Conservation (phyloP, 192 early-diverging fungal species). For the Cetraspora pellucida region DNA sequence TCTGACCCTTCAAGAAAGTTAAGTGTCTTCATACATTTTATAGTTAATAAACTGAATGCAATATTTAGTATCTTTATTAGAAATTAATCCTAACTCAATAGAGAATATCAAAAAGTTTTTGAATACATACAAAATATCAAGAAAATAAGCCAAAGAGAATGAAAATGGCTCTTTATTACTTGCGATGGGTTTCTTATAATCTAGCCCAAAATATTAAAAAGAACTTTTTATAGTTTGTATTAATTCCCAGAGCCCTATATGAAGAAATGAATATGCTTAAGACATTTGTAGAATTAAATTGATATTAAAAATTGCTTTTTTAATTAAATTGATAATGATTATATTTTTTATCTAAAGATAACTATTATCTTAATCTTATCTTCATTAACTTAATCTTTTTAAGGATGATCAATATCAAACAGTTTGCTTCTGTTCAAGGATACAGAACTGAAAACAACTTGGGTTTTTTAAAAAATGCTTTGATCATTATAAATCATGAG, state of each 20-base stretch:
- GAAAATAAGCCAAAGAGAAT: neutral
- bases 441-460: neutral
- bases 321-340: too few species aligned
- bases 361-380: too few species aligned
- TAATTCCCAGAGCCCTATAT: neutral
- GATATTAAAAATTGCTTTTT: neutral
- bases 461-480: constrained; percentile 4
- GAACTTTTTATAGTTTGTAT: neutral
- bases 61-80: too few species aligned
- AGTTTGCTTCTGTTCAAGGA: neutral
- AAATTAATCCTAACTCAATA: constrained; percentile 12
- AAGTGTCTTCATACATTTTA: too few species aligned
- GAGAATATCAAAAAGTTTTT: neutral
- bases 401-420: constrained; percentile 13
- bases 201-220: neutral
- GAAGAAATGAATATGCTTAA: too few species aligned
- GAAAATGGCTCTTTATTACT: constrained; percentile 8
- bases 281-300: neutral
- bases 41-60: too few species aligned
- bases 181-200: constrained; percentile 22
- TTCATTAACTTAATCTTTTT: constrained; percentile 7
- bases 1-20: too few species aligned
- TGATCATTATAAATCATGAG: constrained; percentile 19
- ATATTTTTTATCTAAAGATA: too few species aligned
- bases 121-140: neutral